phyloP scores from a whole-genome alignment of 2,329 filamentous ascomycete species.

The Lasiodiplodia sp. region DNA sequence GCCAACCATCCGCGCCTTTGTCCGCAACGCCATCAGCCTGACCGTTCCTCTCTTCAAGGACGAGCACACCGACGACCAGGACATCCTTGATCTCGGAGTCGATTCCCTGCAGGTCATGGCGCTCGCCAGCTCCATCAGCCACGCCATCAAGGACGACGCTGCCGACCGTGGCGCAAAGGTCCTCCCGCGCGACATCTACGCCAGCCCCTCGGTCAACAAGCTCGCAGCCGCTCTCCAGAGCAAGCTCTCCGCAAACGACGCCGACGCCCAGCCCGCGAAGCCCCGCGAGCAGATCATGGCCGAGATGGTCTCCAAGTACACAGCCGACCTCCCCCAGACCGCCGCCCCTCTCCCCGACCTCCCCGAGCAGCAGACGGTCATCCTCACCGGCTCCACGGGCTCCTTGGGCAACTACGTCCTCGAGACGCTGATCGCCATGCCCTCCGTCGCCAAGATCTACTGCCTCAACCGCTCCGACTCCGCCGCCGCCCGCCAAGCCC shows the following conservation, averaged over 20 bases:
- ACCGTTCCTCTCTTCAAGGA: conserved; percentile 20
- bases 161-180: conserved; percentile 27
- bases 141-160: conserved; percentile 31
- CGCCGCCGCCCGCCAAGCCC: conserved; percentile 1
- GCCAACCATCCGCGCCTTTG: conserved; percentile 29
- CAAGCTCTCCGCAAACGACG: conserved; percentile 5
- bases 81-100: conserved; percentile 43
- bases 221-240: conserved; percentile 34
- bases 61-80: conserved; percentile 31
- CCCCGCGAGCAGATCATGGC: conserved; percentile 37
- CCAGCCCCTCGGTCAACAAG: conserved; percentile 40
- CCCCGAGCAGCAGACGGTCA: conserved; percentile 28
- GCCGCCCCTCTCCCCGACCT: neutral
- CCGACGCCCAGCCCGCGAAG: neutral
- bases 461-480: conserved; percentile 31
- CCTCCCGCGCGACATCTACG: conserved; percentile 42
- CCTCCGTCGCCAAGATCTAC: conserved; percentile 29
- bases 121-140: conserved; percentile 34
- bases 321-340: conserved; percentile 33
- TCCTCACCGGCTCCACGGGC: conserved; percentile 35
- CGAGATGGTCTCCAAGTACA: conserved; percentile 42
- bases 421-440: conserved; percentile 29
- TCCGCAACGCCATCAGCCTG: conserved; percentile 32
- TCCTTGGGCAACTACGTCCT: conserved; percentile 33
- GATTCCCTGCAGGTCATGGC: conserved; percentile 45